These are phyloP conservation scores for Aspergillus olivimuriae DNA, from an alignment of 495 filamentous ascomycete genomes.

Conservation along the genomic window DNA sequence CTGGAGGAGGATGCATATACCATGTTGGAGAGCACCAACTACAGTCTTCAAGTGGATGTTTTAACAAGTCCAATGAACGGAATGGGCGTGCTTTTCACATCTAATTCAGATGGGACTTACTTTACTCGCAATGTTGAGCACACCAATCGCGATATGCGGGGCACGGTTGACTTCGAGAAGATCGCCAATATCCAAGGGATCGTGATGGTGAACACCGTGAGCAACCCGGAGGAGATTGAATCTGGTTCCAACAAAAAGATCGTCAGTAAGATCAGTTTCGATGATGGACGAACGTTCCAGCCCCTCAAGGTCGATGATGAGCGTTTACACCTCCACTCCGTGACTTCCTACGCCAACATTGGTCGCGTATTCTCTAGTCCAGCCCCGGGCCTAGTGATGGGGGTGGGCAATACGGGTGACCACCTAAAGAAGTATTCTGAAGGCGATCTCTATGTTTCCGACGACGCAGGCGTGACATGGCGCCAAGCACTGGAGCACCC, in stretches of 20 bases:
- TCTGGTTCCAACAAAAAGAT: constrained; percentile 55
- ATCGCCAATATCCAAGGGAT: constrained; percentile 85
- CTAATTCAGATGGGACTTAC: constrained; percentile 94
- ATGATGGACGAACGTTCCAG: constrained; percentile 80
- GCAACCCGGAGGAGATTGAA: constrained; percentile 74
- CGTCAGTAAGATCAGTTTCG: constrained; percentile 78
- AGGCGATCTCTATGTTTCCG: constrained; percentile 77
- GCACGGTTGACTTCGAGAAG: constrained; percentile 89
- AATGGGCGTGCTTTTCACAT: constrained; percentile 84
- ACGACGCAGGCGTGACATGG: constrained; percentile 88
- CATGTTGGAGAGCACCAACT: constrained; percentile 87
- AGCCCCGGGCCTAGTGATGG: constrained; percentile 89
- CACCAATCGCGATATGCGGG: constrained; percentile 69
- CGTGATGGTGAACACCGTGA: constrained; percentile 79
- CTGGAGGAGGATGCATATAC: constrained; percentile 87
- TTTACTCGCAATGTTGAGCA: constrained; percentile 86
- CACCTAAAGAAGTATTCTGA: constrained; percentile 58
- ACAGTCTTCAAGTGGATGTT: constrained; percentile 95
- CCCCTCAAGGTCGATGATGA: constrained; percentile 52
- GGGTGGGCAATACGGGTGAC: constrained; percentile 79
- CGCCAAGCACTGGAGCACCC: constrained; percentile 63
- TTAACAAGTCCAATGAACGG: constrained; percentile 56
- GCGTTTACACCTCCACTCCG: constrained; percentile 79
- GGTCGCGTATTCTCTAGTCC: constrained; percentile 91
- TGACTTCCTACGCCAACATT: constrained; percentile 70